Base-by-base conservation (phyloP, 257 asterid species). In the Nicotiana obtusifolia region DNA sequence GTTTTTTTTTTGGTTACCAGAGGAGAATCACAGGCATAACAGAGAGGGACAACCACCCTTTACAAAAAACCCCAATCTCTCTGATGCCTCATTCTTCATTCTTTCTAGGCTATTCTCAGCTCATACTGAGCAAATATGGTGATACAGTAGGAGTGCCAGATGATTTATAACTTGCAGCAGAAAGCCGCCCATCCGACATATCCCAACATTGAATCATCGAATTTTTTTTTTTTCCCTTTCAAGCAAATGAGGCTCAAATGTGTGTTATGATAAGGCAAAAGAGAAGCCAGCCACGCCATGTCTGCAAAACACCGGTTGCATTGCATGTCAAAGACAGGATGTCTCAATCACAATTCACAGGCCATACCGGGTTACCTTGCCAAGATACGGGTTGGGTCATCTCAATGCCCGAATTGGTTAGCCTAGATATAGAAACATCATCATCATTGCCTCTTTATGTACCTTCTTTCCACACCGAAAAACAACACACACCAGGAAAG, bases 201-300 rank as follows among this genome's bases (percentile, higher is more conserved):
- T 11, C 28, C 28, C 33, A 13, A 41, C 5, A 69, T 5, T 69
- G 28, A 41, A 71, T 16, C 35, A 44, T 0, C 2, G 22, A 44
- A 61, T 13, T 71, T 22, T 1, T 13, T 11, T 10, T n/a, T 30
- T 44, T 33, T 30, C 33, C 33, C 16, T 44, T 71, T 71, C 60
- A 71, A 47, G 15, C 26, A 49, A 75, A 75, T 47, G 26, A 77
- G 69, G 84, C 86, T 85, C 88, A 83, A 84, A 81, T 71, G 71
- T 61, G 24, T 79, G 13, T 13, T 49, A 49, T 75, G 61, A 49
- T 4, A 49, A 24, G 19, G 26, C 16, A 15, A 33, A 77, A 68
- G 41, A 68, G 6, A 30, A 64, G 33, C 62, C 41, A 22, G 14
- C 54, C 10, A 37, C 53, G 81, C 84, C 81, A 84, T 8, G 26